phyloP scores from a whole-genome alignment of 805 yeast species.

The Crinitomyces ghanaensis region DNA sequence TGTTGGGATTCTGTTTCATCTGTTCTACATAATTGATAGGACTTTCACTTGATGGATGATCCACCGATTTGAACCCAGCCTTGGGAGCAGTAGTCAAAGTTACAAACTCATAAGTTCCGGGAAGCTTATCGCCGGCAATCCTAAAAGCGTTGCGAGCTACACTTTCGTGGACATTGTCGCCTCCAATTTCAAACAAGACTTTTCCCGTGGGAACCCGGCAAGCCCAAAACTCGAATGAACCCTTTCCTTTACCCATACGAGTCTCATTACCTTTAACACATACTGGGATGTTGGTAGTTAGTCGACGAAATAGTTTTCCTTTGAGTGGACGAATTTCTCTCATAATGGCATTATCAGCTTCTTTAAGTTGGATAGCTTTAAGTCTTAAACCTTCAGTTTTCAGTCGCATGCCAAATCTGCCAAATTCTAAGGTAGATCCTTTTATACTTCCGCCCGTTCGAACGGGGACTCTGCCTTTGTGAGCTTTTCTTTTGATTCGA shows the following conservation, averaged over 20 bases:
- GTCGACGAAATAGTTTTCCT: constrained; percentile 61
- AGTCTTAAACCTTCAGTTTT: constrained; percentile 80
- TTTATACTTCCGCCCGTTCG: constrained; percentile 89
- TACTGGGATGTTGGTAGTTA: constrained; percentile 77
- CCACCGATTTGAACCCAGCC: constrained; percentile 55
- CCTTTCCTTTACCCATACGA: constrained; percentile 99
- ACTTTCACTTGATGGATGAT: constrained; percentile 29
- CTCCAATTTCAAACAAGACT: constrained; percentile 71
- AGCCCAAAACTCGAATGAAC: constrained; percentile 96
- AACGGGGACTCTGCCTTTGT: constrained; percentile 89
- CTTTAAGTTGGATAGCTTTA: constrained; percentile 78
- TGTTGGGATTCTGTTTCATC: constrained; percentile 50
- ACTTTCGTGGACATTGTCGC: constrained; percentile 68
- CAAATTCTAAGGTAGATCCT: constrained; percentile 74
- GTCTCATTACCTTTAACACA: constrained; percentile 96
- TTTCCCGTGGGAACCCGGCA: constrained; percentile 93
- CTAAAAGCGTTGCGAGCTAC: constrained; percentile 83
- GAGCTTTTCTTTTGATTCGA: constrained; percentile 42
- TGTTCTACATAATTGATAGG: constrained; percentile 45
- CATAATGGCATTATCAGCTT: constrained; percentile 79
- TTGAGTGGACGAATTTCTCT: constrained; percentile 66
- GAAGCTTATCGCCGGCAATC: constrained; percentile 83
- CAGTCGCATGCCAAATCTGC: constrained; percentile 76
- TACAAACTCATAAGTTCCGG: constrained; percentile 84
- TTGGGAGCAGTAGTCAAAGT: constrained; percentile 52